Conservation (phyloP, 257 asterid genomes). For the Penstemon barbatus region DNA sequence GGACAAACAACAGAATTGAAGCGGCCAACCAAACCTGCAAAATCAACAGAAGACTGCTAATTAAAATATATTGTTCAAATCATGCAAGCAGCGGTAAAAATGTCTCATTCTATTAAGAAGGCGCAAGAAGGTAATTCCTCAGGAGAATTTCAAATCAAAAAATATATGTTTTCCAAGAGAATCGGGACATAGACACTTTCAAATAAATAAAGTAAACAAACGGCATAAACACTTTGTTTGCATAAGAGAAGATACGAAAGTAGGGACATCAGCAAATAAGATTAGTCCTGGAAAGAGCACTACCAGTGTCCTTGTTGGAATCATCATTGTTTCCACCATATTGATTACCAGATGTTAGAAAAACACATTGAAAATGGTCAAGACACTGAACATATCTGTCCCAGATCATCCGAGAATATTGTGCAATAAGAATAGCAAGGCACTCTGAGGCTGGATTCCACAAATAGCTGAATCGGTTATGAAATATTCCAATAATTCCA, state of each 20-base stretch:
- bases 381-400: conserved; percentile 57
- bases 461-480: conserved; percentile 64
- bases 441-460: conserved; percentile 83
- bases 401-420: conserved; percentile 62
- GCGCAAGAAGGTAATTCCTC: neutral
- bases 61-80: conserved; percentile 13
- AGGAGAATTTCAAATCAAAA: neutral
- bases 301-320: conserved; percentile 52
- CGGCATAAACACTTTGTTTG: conserved; percentile 21
- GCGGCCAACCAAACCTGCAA: conserved; percentile 66
- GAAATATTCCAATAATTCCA: conserved; percentile 81
- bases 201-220: neutral
- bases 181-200: neutral
- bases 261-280: conserved; percentile 7
- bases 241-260: neutral
- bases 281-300: conserved; percentile 15
- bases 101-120: neutral
- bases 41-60: conserved; percentile 21
- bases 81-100: conserved; percentile 7
- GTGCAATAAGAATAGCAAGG: conserved; percentile 58
- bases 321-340: conserved; percentile 34
- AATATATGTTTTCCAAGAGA: conserved; percentile 10
- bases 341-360: conserved; percentile 50
- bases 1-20: conserved; percentile 48
- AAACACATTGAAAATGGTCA: conserved; percentile 52